Evolutionary conservation across 1,284 basidiomycete species (phyloP).

Genomic region (Amylostereum areolatum): DNA sequence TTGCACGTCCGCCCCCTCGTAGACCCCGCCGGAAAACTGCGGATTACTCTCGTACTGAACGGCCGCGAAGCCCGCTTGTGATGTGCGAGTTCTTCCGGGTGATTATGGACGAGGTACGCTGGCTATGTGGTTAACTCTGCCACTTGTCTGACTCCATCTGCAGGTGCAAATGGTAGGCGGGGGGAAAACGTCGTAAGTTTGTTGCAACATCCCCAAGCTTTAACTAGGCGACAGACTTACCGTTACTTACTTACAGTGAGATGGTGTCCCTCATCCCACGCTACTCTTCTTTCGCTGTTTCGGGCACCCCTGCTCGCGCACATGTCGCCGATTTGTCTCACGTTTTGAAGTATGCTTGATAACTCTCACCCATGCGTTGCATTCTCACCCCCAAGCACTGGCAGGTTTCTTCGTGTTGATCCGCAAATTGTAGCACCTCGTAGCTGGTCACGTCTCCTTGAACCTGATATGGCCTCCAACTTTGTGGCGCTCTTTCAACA

Average conservation of each 20-base stretch:
- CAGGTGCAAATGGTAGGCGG: slow-evolving; percentile 72
- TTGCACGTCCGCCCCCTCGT: slow-evolving; percentile 63
- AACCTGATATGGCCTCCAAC: slow-evolving; percentile 53
- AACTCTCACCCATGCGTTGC: not conserved
- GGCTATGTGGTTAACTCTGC: not conserved
- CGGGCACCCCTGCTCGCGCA: slow-evolving; percentile 77
- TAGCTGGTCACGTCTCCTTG: slow-evolving; percentile 64
- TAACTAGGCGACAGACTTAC: too few relatives aligned
- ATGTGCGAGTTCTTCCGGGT: slow-evolving; percentile 84
- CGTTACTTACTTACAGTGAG: slow-evolving; percentile 53
- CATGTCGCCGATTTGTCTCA: slow-evolving; percentile 72
- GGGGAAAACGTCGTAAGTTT: slow-evolving; percentile 62
- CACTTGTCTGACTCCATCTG: not conserved
- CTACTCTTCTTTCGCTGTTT: slow-evolving; percentile 79
- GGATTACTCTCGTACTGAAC: slow-evolving; percentile 49
- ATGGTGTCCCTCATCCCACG: slow-evolving; percentile 88
- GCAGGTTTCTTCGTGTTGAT: slow-evolving; percentile 69
- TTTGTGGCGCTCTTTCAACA: slow-evolving; percentile 63
- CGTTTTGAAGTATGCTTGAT: slow-evolving; percentile 49
- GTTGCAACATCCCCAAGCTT: not conserved
- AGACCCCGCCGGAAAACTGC: slow-evolving; percentile 63
- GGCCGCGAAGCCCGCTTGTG: slow-evolving; percentile 69
- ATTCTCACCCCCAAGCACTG: slow-evolving; percentile 27
- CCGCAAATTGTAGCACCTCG: slow-evolving; percentile 40
- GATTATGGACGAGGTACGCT: slow-evolving; percentile 84